Conservation (phyloP, 208 protist species). For the Polymyxa betae region DNA sequence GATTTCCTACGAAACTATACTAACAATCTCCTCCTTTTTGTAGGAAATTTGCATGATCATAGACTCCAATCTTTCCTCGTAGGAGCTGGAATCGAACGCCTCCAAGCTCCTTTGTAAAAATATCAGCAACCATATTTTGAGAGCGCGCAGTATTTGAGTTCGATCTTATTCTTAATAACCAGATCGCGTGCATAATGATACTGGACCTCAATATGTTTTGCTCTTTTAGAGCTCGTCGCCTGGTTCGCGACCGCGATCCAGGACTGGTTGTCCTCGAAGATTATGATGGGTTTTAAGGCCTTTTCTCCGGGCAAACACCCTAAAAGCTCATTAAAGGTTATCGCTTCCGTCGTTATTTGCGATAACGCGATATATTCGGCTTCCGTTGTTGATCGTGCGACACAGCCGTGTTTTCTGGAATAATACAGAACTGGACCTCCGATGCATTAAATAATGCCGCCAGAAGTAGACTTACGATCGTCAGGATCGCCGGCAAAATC, state of each 20-base stretch:
- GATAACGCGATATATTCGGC: conserved; percentile 18
- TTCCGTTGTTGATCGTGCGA: conserved; percentile 15
- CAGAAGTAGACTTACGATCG: not conserved
- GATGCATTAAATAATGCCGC: not conserved
- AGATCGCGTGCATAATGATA: not conserved
- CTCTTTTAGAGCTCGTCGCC: not conserved
- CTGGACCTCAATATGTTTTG: not conserved
- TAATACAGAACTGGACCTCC: conserved; percentile 24
- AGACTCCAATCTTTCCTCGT: not conserved
- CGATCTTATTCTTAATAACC: not conserved
- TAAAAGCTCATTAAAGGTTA: not conserved
- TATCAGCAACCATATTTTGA: not conserved
- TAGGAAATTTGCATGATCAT: not conserved
- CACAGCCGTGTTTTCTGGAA: not conserved
- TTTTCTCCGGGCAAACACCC: not conserved
- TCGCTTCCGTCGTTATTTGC: not conserved
- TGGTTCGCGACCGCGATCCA: not conserved
- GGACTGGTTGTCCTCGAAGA: not conserved
- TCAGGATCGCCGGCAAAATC: conserved; percentile 1
- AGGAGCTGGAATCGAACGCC: not conserved
- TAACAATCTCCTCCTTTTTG: too few relatives aligned
- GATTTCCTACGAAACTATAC: too few relatives aligned
- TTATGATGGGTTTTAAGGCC: not conserved
- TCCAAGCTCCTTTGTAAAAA: not conserved
- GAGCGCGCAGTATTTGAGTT: not conserved